Conservation (phyloP, 805 yeast genomes). For the Wickerhamiella kurtzmanii region DNA sequence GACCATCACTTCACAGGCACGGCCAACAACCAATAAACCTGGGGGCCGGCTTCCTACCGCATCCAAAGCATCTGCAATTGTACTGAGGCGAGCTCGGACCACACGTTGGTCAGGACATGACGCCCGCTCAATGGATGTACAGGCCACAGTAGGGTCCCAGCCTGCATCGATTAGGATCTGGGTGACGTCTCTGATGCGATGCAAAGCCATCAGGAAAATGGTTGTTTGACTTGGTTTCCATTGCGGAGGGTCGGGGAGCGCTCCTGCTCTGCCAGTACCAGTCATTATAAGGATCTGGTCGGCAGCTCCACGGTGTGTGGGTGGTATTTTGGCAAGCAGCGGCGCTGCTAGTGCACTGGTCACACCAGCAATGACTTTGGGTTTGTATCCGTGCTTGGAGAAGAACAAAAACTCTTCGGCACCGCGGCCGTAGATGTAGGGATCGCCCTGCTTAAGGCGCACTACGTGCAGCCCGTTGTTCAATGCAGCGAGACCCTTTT, state of each 20-base stretch:
- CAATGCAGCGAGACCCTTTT: slow-evolving; percentile 55
- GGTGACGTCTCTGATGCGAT: slow-evolving; percentile 37
- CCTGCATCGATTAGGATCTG: slow-evolving; percentile 35
- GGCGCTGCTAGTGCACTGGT: slow-evolving; percentile 87
- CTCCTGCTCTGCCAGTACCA: slow-evolving; percentile 86
- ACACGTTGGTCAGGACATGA: slow-evolving; percentile 88
- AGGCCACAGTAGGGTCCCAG: slow-evolving; percentile 66
- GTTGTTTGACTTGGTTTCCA: slow-evolving; percentile 65
- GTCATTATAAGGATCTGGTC: slow-evolving; percentile 90
- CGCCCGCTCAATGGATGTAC: slow-evolving; percentile 80
- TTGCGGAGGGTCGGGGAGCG: slow-evolving; percentile 63
- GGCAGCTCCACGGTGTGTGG: slow-evolving; percentile 82
- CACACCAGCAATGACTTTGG: slow-evolving; percentile 73
- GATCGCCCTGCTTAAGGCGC: slow-evolving; percentile 90
- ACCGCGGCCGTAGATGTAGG: slow-evolving; percentile 91
- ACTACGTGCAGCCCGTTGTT: slow-evolving; percentile 63
- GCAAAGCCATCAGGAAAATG: slow-evolving; percentile 80
- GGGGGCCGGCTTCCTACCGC: slow-evolving; percentile 83
- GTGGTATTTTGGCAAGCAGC: slow-evolving; percentile 67
- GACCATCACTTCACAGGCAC: slow-evolving; percentile 49
- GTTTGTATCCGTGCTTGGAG: slow-evolving; percentile 49
- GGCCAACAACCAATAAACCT: slow-evolving; percentile 72
- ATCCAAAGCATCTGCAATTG: slow-evolving; percentile 61
- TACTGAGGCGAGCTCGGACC: slow-evolving; percentile 53
- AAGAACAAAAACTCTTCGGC: slow-evolving; percentile 81